Conservation (phyloP, 78 protist genomes). For the Isochrysis galbana region DNA sequence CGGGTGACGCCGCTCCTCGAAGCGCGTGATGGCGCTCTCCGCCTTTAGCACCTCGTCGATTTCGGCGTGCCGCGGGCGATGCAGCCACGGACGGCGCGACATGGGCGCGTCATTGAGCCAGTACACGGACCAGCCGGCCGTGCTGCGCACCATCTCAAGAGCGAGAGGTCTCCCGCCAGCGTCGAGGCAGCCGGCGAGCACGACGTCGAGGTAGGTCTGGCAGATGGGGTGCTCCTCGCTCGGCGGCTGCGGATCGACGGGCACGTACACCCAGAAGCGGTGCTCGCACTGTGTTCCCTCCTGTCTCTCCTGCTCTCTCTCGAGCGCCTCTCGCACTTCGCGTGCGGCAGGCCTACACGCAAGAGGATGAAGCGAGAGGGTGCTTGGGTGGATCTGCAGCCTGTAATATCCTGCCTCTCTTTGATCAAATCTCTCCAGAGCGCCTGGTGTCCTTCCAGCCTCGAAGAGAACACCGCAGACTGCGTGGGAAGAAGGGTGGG, state of each 20-base stretch:
- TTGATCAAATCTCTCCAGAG: background rate
- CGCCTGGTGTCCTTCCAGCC: background rate
- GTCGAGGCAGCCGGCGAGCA: slow-evolving; percentile 9
- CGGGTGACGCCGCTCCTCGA: slow-evolving; percentile 13
- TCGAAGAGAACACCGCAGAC: slow-evolving; percentile 7
- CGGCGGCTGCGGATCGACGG: background rate
- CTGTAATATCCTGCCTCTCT: background rate
- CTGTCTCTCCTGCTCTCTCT: no score
- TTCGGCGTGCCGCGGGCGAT: background rate
- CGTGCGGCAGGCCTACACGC: background rate
- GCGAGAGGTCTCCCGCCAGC: background rate
- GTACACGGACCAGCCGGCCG: background rate
- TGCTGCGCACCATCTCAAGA: background rate
- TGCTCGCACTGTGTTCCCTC: background rate
- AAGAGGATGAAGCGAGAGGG: background rate
- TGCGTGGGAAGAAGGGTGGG: background rate
- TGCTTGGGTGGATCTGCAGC: background rate
- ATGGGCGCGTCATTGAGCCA: slow-evolving; percentile 21
- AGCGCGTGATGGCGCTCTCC: background rate
- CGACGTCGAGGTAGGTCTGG: background rate
- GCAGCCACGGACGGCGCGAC: slow-evolving; percentile 21
- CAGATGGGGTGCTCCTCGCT: background rate
- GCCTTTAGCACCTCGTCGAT: background rate
- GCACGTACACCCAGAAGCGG: slow-evolving; percentile 7
- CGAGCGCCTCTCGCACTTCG: background rate